Evolutionary conservation across 176 grass and related monocot species (phyloP).

Genomic region (Canna indica): DNA sequence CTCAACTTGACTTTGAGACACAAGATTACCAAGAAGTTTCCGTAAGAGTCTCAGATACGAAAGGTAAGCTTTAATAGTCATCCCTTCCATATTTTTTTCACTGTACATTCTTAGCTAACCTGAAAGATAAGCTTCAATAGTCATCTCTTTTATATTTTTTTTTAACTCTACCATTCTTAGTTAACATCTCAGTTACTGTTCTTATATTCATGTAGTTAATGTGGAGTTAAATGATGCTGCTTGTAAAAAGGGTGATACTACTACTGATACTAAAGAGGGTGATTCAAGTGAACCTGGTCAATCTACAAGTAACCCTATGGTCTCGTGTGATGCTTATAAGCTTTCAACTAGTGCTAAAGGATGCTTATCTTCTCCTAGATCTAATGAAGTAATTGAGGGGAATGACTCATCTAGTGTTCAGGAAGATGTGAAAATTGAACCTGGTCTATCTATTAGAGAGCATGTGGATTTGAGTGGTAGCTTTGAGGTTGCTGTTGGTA

Average conservation of each 20-base stretch:
- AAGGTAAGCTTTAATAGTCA: slow-evolving; percentile 22
- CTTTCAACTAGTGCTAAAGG: slow-evolving; percentile 35
- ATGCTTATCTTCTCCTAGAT: slow-evolving; percentile 20
- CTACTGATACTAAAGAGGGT: neutral
- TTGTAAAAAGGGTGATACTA: neutral
- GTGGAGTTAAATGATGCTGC: neutral
- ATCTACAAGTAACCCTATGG: slow-evolving; percentile 49
- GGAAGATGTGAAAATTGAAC: slow-evolving; percentile 44
- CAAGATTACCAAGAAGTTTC: slow-evolving; percentile 9
- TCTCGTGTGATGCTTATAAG: slow-evolving; percentile 49
- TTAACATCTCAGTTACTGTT: neutral
- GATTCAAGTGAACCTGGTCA: slow-evolving; percentile 26
- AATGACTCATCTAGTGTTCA: slow-evolving; percentile 33
- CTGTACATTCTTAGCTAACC: neutral
- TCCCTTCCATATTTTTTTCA: neutral
- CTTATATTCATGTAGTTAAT: neutral
- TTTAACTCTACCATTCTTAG: neutral
- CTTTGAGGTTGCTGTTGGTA: slow-evolving; percentile 48
- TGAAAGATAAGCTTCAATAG: slow-evolving; percentile 25
- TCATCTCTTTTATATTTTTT: neutral
- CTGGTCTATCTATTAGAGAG: neutral
- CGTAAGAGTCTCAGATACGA: slow-evolving; percentile 23
- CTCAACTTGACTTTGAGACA: slow-evolving; percentile 15
- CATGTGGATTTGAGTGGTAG: slow-evolving; percentile 61
- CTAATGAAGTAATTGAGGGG: neutral